A percentile compares a stretch with the other conserved stretches of the same genome.
Evolutionary conservation across 352 stramenopile genomes (phyloP).

Genomic region (Pythium aristosporum): DNA sequence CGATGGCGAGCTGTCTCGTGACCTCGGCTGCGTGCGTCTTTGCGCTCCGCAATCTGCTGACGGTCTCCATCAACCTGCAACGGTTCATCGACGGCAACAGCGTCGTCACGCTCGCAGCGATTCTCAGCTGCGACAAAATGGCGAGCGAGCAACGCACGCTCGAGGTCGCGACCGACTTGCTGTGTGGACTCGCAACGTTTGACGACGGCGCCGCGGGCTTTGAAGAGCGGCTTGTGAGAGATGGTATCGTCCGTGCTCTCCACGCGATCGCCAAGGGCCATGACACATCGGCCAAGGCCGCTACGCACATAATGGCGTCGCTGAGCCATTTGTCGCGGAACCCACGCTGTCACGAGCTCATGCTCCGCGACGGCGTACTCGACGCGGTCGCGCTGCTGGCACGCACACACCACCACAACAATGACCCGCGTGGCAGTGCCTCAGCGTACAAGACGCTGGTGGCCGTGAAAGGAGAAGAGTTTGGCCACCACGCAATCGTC

Average conservation of each 20-base stretch:
- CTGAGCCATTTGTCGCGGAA: conserved; percentile 69
- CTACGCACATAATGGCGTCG: conserved; percentile 64
- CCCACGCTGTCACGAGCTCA: conserved; percentile 57
- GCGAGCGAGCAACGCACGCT: conserved; percentile 45
- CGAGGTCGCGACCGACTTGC: conserved; percentile 57
- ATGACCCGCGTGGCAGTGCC: conserved; percentile 26
- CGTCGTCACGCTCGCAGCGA: conserved; percentile 58
- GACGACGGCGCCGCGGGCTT: conserved; percentile 29
- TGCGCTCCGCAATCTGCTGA: conserved; percentile 73
- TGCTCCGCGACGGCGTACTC: conserved; percentile 73
- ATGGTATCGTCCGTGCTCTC: conserved; percentile 70
- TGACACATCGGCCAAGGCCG: conserved; percentile 17
- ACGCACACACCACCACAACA: conserved; percentile 19
- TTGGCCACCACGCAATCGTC: conserved; percentile 64
- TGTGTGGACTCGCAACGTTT: conserved; percentile 64
- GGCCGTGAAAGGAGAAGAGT: conserved; percentile 60
- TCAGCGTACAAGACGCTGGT: conserved; percentile 60
- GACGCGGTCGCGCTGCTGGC: conserved; percentile 49
- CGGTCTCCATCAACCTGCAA: conserved; percentile 49
- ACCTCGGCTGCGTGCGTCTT: conserved; percentile 65
- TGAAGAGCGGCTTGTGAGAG: conserved; percentile 67
- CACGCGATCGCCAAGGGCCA: conserved; percentile 54
- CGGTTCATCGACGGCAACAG: conserved; percentile 64
- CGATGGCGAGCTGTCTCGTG: conserved; percentile 50
- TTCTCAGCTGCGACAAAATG: conserved; percentile 53